Base-by-base conservation (phyloP, 495 filamentous ascomycete genomes). In the Tuber indicum region DNA sequence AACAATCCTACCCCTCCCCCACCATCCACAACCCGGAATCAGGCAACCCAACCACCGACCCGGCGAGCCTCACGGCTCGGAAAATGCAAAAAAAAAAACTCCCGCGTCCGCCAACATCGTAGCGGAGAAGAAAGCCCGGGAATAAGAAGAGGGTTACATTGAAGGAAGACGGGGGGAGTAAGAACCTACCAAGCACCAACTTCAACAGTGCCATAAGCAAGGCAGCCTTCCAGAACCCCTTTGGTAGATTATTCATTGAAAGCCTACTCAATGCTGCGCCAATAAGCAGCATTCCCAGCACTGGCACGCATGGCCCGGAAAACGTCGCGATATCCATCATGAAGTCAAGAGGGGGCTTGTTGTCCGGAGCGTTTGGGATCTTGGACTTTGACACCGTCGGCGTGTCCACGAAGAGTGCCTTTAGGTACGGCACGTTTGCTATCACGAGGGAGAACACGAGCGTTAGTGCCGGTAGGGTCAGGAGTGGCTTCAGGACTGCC, bases 161-260 rank as follows among this genome's bases (percentile, higher is more conserved):
- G 26, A 66, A 17, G 58, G 58, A 41, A 23, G 19, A 3, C 21
- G 70, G 39, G 41, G 26, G 21, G 41, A 12, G 41, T 14, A 69
- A 58, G 44, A 23, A 23, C 77, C 73, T 66, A 83, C 82, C 76
- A 77, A 81, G 72, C 71, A 83, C 72, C n/a, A 83, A 36, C 58
- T 83, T 83, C 58, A 83, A 73, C 45, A 77, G n/a, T 16, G 82
- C 79, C 82, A 83, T 83, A 36, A 77, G 41, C 19, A 77, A 62
- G 1, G 75, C 79, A 2, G 79, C 66, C 44, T 83, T 83, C 82
- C 82, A 83, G 72, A 83, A 83, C 42, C 82, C 82, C 26, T 81
- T 77, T 3, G 82, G 82, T 16, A 83, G 49, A 42, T 77, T 74
- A 42, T 69, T 73, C 62, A 81, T 81, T 58, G 52, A 76, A 71